phyloP scores from a whole-genome alignment of 1,284 basidiomycete genomes.

The Sanghuangporus sanghuang region DNA sequence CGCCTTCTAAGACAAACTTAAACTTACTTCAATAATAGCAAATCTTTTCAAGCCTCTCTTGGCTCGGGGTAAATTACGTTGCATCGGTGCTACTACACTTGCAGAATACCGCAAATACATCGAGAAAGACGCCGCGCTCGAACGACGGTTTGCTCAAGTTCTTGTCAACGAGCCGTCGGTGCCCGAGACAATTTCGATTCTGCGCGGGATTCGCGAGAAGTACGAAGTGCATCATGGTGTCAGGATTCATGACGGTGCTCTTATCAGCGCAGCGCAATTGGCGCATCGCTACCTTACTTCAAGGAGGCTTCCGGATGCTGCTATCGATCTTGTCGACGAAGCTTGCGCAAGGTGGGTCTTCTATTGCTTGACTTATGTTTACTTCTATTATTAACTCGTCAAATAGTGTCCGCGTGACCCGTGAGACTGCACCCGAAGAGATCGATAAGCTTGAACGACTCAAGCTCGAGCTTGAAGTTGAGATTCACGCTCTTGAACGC shows the following conservation, averaged over 20 bases:
- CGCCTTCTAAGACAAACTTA: background rate
- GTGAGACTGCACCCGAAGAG: conserved; percentile 92
- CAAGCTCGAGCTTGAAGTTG: conserved; percentile 92
- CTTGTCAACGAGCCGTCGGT: conserved; percentile 91
- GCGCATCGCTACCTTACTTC: conserved; percentile 93
- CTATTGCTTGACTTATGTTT: background rate
- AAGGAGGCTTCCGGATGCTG: conserved; percentile 82
- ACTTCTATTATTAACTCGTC: conserved; percentile 27
- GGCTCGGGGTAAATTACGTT: conserved; percentile 85
- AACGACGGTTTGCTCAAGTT: conserved; percentile 93
- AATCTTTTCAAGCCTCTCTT: conserved; percentile 89
- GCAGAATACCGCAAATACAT: conserved; percentile 95
- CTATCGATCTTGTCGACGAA: conserved; percentile 93
- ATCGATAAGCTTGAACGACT: conserved; percentile 93
- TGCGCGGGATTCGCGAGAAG: conserved; percentile 86
- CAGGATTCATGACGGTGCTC: conserved; percentile 83
- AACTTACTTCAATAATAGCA: conserved; percentile 38
- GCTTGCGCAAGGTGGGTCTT: conserved; percentile 73
- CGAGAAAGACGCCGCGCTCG: conserved; percentile 92
- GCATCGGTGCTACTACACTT: conserved; percentile 92
- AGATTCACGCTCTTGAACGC: conserved; percentile 91
- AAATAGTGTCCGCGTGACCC: conserved; percentile 76
- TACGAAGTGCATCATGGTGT: conserved; percentile 87
- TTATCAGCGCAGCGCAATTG: conserved; percentile 88
- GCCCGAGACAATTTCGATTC: conserved; percentile 87